Conservation (phyloP, 192 early-diverging fungal species). For the Gonapodya prolifera region DNA sequence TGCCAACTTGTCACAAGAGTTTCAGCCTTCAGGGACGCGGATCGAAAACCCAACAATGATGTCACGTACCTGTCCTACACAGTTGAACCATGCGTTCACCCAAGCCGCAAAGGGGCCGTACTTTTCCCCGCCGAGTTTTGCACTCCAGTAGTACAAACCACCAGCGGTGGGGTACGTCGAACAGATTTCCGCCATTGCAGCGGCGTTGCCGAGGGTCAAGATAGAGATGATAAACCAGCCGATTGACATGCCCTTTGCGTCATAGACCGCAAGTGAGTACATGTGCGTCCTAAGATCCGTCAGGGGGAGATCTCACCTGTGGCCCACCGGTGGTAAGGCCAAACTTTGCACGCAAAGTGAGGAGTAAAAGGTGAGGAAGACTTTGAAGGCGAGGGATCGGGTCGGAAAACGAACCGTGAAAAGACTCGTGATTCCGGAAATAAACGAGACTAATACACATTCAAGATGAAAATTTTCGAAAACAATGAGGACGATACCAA, state of each 20-base stretch:
- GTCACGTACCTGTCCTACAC: background rate
- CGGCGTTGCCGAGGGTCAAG: background rate
- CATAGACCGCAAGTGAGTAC: background rate
- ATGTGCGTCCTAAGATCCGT: background rate
- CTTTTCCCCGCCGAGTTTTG: background rate
- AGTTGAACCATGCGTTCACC: constrained; percentile 1
- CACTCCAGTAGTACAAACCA: background rate
- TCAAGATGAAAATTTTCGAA: too few species aligned
- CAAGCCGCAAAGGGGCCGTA: background rate
- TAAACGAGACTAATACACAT: background rate
- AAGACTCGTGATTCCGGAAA: background rate
- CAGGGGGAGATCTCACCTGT: background rate
- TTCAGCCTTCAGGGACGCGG: background rate
- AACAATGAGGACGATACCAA: too few species aligned
- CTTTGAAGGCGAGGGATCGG: too few species aligned
- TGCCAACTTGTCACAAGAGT: background rate
- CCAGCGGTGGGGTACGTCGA: constrained; percentile 1
- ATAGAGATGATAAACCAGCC: background rate
- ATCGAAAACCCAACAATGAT: background rate
- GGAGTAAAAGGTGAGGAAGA: too few species aligned
- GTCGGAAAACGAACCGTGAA: background rate
- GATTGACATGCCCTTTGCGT: background rate
- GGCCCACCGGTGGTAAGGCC: background rate
- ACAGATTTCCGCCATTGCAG: background rate
- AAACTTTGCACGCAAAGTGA: background rate